Evolutionary conservation across 2,329 filamentous ascomycete genomes (phyloP).

Genomic region (Triangularia setosa): DNA sequence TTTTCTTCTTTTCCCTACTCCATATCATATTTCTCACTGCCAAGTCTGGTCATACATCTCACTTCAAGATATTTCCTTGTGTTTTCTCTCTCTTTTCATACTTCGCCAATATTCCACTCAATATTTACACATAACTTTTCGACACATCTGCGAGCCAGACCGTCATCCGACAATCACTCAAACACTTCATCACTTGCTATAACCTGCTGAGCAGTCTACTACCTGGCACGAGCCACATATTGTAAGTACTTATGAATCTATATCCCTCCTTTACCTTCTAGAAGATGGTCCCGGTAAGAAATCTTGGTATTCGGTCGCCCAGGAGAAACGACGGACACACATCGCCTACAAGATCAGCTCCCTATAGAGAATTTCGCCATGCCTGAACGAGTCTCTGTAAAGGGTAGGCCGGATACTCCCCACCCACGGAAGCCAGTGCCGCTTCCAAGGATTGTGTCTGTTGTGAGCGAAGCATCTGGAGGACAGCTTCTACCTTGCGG

Average conservation of each 20-base stretch:
- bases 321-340: background rate
- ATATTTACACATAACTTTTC: background rate
- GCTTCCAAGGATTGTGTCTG: background rate
- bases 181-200: background rate
- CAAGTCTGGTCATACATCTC: constrained; percentile 12
- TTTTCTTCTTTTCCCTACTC: constrained; percentile 11
- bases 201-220: constrained; percentile 18
- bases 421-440: background rate
- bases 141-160: constrained; percentile 14
- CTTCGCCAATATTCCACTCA: background rate
- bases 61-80: background rate
- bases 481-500: background rate
- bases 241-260: constrained; percentile 16
- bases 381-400: background rate
- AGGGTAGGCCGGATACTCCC: background rate
- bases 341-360: background rate
- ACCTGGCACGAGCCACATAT: constrained; percentile 10
- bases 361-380: background rate
- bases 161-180: constrained; percentile 8
- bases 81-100: constrained; percentile 1
- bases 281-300: background rate
- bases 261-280: background rate
- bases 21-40: constrained; percentile 8
- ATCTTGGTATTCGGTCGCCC: background rate
- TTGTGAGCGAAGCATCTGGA: background rate